phyloP scores from a whole-genome alignment of 2,329 filamentous ascomycete species.

The Colletotrichum magnum region DNA sequence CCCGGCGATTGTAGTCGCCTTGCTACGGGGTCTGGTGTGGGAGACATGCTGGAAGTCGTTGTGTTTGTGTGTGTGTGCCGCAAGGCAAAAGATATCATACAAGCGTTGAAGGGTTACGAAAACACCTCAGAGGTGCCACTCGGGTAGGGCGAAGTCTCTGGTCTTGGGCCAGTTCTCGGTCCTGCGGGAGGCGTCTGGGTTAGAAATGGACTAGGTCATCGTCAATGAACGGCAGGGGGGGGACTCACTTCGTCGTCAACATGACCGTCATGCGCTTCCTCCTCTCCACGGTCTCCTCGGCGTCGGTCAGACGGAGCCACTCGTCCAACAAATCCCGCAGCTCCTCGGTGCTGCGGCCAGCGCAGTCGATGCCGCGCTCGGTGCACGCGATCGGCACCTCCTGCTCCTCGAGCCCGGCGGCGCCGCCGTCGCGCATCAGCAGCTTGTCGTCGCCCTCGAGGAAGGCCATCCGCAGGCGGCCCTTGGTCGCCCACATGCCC shows the following conservation, averaged over 20 bases:
- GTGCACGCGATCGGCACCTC: slow-evolving; percentile 80
- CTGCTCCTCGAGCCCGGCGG: slow-evolving; percentile 67
- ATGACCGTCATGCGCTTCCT: slow-evolving; percentile 56
- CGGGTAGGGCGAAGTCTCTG: slow-evolving; percentile 57
- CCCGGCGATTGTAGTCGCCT: slow-evolving; percentile 14
- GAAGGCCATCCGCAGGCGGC: slow-evolving; percentile 71
- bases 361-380: slow-evolving; percentile 75
- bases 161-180: slow-evolving; percentile 57
- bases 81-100: neutral
- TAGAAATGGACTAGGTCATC: slow-evolving; percentile 30
- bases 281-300: slow-evolving; percentile 53
- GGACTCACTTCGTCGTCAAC: slow-evolving; percentile 57
- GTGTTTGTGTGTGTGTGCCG: slow-evolving; percentile 1
- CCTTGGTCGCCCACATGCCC: slow-evolving; percentile 66
- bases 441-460: slow-evolving; percentile 80
- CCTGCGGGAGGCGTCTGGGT: slow-evolving; percentile 43
- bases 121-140: slow-evolving; percentile 55
- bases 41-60: neutral
- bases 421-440: slow-evolving; percentile 75
- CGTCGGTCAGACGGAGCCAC: slow-evolving; percentile 64
- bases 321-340: slow-evolving; percentile 61
- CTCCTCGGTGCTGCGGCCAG: slow-evolving; percentile 70
- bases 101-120: neutral
- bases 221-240: neutral
- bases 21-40: neutral